Evolutionary conservation across 2,329 filamentous ascomycete genomes (phyloP).

Genomic region (Ophiostoma tasmaniense): DNA sequence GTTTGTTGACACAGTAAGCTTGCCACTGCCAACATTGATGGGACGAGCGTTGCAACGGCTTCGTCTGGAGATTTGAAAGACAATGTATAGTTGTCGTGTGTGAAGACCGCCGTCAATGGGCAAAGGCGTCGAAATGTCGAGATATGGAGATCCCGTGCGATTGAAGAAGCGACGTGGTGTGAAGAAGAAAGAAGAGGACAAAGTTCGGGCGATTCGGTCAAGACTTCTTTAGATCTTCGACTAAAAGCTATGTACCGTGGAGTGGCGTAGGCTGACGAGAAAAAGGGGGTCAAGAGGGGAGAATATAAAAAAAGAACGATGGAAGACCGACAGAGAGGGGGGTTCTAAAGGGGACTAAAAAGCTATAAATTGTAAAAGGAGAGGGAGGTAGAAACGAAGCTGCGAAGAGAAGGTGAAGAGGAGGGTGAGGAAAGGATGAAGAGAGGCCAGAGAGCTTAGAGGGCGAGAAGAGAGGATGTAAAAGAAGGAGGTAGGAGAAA

Average conservation of each 20-base stretch:
- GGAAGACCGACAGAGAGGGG: not conserved
- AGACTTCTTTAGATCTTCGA: conserved; percentile 4
- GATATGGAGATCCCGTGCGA: not conserved
- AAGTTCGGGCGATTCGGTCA: conserved; percentile 3
- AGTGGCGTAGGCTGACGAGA: conserved; percentile 4
- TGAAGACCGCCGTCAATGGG: not conserved
- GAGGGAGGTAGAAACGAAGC: conserved; percentile 6
- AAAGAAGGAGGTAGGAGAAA: not conserved
- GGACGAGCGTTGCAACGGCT: not conserved
- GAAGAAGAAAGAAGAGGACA: not conserved
- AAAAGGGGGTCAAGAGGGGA: not conserved
- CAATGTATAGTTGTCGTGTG: not conserved
- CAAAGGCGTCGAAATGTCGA: not conserved
- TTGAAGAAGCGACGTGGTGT: not conserved
- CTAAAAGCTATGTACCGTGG: conserved; percentile 1
- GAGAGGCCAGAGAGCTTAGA: too few relatives aligned
- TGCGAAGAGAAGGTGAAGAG: conserved; percentile 4
- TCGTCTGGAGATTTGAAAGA: not conserved
- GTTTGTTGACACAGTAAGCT: not conserved
- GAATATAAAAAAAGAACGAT: conserved; percentile 10
- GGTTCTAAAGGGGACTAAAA: conserved; percentile 10
- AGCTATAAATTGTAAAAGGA: conserved; percentile 10
- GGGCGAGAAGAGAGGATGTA: not conserved
- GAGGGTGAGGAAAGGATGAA: not conserved
- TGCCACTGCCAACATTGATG: conserved; percentile 4